Base-by-base conservation (phyloP, 176 grass and related monocot species). In the Themeda triandra region DNA sequence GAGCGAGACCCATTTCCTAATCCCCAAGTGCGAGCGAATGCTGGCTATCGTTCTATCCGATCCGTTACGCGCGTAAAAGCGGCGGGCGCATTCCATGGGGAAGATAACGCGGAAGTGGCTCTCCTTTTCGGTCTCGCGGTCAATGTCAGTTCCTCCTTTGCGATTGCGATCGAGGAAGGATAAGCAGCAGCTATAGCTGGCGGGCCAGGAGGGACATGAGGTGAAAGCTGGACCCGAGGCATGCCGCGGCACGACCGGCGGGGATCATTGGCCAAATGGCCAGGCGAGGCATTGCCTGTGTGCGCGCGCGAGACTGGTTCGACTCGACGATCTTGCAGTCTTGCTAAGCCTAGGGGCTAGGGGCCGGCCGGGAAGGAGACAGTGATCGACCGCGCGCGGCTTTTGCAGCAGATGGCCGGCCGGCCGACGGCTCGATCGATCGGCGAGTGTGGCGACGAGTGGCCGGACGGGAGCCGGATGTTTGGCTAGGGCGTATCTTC, bases 1-100 rank as follows among this genome's bases (percentile, higher is more conserved):
- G n/a, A n/a, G n/a, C n/a, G n/a, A n/a, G n/a, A n/a, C n/a, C 63
- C 19, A 13, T 90, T 82, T 78, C 78, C 42, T 90, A 86, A 86
- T 86, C 54, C 39, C 44, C 44, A 77, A 82, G 83, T 82, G 88
- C 78, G 69, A 70, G n/a, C n/a, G n/a, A n/a, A n/a, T 30, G 77
- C 23, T 87, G 63, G 75, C 79, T 13, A 25, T 71, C 40, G 37
- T 15, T 71, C 37, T 64, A 44, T 79, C 60, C 19, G 77, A 75
- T 66, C 48, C 71, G 23, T n/a, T n/a, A n/a, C n/a, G 64, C 53
- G 24, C 45, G 45, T 2, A 41, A 70, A 81, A 84, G 36, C 30
- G 65, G 31, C 31, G 73, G 65, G 31, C 31, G 73, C 64, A 77
- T 56, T 85, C 17, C 49, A 19, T 17, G 51, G 14, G 8, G 19